Percentiles rank a stretch among this genome's conserved stretches.
These are phyloP conservation scores for Suillus sp. DNA, from an alignment of 768 basidiomycete species.

Conservation along the genomic window DNA sequence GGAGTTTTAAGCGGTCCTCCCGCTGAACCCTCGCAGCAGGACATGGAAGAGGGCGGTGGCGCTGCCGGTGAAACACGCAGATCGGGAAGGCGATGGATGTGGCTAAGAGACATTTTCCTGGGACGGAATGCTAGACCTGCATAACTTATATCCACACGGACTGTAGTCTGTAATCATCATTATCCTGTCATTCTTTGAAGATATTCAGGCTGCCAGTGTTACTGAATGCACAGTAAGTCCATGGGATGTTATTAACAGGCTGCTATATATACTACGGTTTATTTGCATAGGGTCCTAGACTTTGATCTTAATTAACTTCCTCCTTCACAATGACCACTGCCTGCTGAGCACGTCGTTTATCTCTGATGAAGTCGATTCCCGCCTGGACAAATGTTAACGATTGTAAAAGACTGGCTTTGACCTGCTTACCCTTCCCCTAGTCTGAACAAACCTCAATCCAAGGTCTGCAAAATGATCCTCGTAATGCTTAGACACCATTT, in stretches of 20 bases:
- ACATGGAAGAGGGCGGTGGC: conserved; percentile 9
- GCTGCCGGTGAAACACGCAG: conserved; percentile 3
- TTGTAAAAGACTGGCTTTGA: background rate
- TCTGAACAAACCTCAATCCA: conserved; percentile 22
- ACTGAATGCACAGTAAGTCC: background rate
- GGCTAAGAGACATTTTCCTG: conserved; percentile 26
- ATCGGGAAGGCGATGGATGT: conserved; percentile 30
- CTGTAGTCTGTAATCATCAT: conserved; percentile 1
- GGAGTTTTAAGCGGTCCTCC: conserved; percentile 14
- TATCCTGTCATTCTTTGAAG: background rate
- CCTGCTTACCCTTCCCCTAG: conserved; percentile 23
- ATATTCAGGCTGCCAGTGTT: background rate
- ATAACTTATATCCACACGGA: background rate
- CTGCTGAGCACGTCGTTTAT: background rate
- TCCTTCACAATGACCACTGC: background rate
- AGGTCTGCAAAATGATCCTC: conserved; percentile 22
- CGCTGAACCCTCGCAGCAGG: conserved; percentile 11
- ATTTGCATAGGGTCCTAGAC: background rate
- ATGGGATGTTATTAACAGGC: background rate
- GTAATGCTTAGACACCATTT: conserved; percentile 32
- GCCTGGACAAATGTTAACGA: conserved; percentile 15
- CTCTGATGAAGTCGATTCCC: conserved; percentile 17
- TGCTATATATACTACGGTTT: background rate
- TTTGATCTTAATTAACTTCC: background rate
- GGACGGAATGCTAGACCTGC: background rate